Conservation (phyloP, 2,329 filamentous ascomycete species). For the Tolypocladium pustulatum region DNA sequence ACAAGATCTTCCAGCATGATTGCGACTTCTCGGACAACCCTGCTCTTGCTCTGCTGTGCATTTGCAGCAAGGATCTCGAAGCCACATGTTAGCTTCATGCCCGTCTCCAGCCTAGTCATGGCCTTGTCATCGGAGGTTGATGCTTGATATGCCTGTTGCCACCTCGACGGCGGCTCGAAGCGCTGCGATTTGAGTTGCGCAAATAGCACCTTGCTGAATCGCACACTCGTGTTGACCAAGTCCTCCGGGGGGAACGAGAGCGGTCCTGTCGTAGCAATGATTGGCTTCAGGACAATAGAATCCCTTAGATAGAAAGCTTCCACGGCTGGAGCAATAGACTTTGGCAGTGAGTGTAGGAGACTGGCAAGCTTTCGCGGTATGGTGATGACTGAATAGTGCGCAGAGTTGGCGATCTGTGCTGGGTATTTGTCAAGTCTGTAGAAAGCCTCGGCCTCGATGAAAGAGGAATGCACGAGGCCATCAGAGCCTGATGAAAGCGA, state of each 20-base stretch:
- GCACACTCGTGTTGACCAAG: slow-evolving; percentile 66
- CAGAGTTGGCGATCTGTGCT: slow-evolving; percentile 56
- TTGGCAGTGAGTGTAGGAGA: slow-evolving; percentile 64
- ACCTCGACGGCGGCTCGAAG: slow-evolving; percentile 54
- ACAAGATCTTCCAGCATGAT: slow-evolving; percentile 66
- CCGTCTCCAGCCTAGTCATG: slow-evolving; percentile 46
- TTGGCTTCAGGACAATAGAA: slow-evolving; percentile 59
- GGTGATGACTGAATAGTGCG: slow-evolving; percentile 65
- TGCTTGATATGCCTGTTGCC: slow-evolving; percentile 24
- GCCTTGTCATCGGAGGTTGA: slow-evolving; percentile 5
- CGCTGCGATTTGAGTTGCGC: slow-evolving; percentile 83
- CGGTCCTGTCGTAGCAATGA: slow-evolving; percentile 43
- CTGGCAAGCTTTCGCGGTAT: slow-evolving; percentile 76
- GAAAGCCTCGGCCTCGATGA: slow-evolving; percentile 82
- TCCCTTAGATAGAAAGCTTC: slow-evolving; percentile 92
- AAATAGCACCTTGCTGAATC: slow-evolving; percentile 81
- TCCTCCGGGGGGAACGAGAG: slow-evolving; percentile 66
- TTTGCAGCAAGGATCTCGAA: slow-evolving; percentile 78
- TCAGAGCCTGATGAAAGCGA: slow-evolving; percentile 46
- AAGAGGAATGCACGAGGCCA: slow-evolving; percentile 57
- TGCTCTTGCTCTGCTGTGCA: slow-evolving; percentile 56
- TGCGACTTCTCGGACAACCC: slow-evolving; percentile 62
- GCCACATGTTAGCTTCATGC: slow-evolving; percentile 84
- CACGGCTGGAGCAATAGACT: slow-evolving; percentile 69
- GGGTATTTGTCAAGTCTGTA: slow-evolving; percentile 82